Evolutionary conservation across 805 yeast species (phyloP).

Genomic region (Zygosaccharomyces bailii): DNA sequence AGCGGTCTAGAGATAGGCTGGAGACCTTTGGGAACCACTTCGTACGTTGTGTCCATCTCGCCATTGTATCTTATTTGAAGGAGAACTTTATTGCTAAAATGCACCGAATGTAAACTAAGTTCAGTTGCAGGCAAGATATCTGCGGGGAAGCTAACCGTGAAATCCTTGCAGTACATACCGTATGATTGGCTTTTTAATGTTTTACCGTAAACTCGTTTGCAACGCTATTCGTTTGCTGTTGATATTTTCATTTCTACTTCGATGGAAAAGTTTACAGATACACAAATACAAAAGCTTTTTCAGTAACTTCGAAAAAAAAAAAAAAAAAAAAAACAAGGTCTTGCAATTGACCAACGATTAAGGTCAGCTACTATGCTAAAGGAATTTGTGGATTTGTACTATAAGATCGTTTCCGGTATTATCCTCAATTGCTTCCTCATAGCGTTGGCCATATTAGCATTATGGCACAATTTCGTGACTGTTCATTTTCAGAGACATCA

Average conservation of each 20-base stretch:
- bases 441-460: slow-evolving; percentile 28
- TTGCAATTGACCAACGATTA: not conserved
- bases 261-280: not conserved
- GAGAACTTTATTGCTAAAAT: slow-evolving; percentile 28
- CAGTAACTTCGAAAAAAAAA: no score
- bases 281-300: not conserved
- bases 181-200: not conserved
- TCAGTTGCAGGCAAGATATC: slow-evolving; percentile 9
- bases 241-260: not conserved
- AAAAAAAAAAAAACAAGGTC: not conserved
- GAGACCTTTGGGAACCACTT: slow-evolving; percentile 33
- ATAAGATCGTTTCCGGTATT: slow-evolving; percentile 18
- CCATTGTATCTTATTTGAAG: slow-evolving; percentile 32
- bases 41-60: slow-evolving; percentile 47
- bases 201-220: not conserved
- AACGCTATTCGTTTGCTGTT: not conserved
- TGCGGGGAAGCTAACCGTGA: slow-evolving; percentile 7
- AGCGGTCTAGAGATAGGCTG: slow-evolving; percentile 20
- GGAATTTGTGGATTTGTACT: slow-evolving; percentile 9
- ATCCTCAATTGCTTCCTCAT: slow-evolving; percentile 25
- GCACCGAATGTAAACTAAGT: slow-evolving; percentile 19
- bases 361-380: slow-evolving; percentile 8
- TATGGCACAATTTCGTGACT: slow-evolving; percentile 32
- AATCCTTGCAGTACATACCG: slow-evolving; percentile 16
- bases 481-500: slow-evolving; percentile 25